Conservation (phyloP, 352 stramenopile species). For the Pythium utonaiense region DNA sequence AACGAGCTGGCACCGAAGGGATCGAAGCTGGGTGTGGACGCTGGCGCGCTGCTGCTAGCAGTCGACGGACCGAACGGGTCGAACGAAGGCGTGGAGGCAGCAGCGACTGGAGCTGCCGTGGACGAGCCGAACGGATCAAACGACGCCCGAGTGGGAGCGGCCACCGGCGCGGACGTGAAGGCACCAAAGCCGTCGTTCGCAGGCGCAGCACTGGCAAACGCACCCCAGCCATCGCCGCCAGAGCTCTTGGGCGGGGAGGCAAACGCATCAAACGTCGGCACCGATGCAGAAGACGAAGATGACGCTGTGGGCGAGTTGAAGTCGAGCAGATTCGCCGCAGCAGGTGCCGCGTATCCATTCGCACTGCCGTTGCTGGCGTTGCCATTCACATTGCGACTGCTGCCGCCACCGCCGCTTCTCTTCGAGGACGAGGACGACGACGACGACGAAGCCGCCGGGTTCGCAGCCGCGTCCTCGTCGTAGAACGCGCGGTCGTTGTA, state of each 20-base stretch:
- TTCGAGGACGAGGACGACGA: neutral
- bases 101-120: slow-evolving; percentile 19
- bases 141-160: slow-evolving; percentile 1
- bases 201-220: slow-evolving; percentile 31
- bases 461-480: slow-evolving; percentile 35
- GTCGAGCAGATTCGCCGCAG: slow-evolving; percentile 51
- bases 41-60: neutral
- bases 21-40: slow-evolving; percentile 10
- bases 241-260: slow-evolving; percentile 18
- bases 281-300: slow-evolving; percentile 18
- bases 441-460: neutral
- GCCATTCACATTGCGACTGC: slow-evolving; percentile 4
- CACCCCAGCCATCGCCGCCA: slow-evolving; percentile 22
- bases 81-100: slow-evolving; percentile 23
- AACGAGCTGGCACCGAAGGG: slow-evolving; percentile 17
- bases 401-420: neutral
- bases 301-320: slow-evolving; percentile 36
- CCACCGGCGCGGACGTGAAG: slow-evolving; percentile 30
- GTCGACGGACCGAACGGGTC: slow-evolving; percentile 30
- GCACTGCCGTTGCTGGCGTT: neutral
- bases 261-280: slow-evolving; percentile 43
- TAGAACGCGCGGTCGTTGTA: slow-evolving; percentile 85
- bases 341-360: neutral
- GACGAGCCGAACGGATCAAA: slow-evolving; percentile 24
- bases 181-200: slow-evolving; percentile 37